phyloP scores from a whole-genome alignment of 2,329 filamentous ascomycete species.

The Fonsecaea monophora region DNA sequence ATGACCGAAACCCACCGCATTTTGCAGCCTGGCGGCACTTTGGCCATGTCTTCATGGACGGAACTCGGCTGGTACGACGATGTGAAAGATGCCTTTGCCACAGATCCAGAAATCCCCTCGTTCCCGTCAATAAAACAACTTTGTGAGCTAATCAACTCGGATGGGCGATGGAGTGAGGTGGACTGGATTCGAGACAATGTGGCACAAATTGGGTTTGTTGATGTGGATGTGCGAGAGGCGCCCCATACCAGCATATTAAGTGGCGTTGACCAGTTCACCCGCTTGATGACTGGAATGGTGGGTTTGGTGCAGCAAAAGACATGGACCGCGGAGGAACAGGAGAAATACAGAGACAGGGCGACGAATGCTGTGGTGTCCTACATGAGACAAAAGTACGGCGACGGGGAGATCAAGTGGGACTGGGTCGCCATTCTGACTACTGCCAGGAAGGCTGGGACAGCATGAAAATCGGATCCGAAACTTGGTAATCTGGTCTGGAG shows the following conservation, averaged over 20 bases:
- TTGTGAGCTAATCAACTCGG: conserved; percentile 4
- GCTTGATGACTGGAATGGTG: conserved; percentile 20
- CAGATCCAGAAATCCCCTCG: conserved; percentile 41
- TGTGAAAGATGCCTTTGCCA: conserved; percentile 40
- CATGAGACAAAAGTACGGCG: conserved; percentile 31
- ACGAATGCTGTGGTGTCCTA: conserved; percentile 23
- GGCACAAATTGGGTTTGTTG: conserved; percentile 18
- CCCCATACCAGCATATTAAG: conserved; percentile 14
- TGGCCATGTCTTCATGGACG: conserved; percentile 49
- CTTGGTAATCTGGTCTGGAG: background rate
- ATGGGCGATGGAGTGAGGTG: conserved; percentile 22
- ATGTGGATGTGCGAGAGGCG: conserved; percentile 19
- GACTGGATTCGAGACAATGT: conserved; percentile 20
- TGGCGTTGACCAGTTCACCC: conserved; percentile 16
- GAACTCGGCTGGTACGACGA: conserved; percentile 44
- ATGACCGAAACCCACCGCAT: conserved; percentile 45
- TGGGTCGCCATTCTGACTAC: conserved; percentile 44
- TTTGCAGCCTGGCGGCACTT: conserved; percentile 45
- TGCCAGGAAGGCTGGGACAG: conserved; percentile 41
- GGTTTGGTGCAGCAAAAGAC: conserved; percentile 15
- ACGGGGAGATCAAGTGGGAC: conserved; percentile 30
- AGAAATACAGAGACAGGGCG: conserved; percentile 21
- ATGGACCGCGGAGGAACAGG: conserved; percentile 31
- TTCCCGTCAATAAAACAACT: conserved; percentile 40
- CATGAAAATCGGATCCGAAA: conserved; percentile 1